phyloP scores from a whole-genome alignment of 768 basidiomycete species.

The Termitomyces sp. region DNA sequence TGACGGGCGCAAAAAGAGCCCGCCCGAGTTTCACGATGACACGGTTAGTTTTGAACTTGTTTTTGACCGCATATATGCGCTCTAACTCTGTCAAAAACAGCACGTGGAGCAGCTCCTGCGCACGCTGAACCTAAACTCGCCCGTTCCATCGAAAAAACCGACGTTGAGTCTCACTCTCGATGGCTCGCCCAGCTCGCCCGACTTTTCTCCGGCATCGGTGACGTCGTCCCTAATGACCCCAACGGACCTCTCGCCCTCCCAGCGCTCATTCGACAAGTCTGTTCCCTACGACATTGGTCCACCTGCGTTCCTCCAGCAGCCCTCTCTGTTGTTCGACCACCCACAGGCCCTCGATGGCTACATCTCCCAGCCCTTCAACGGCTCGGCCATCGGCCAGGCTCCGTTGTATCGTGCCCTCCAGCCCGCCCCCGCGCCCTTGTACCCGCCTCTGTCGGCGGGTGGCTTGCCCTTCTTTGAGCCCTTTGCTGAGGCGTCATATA shows the following conservation, averaged over 20 bases:
- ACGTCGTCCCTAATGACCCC: slow-evolving; percentile 72
- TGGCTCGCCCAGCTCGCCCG: slow-evolving; percentile 52
- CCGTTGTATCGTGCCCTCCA: slow-evolving; percentile 1
- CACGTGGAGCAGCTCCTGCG: slow-evolving; percentile 81
- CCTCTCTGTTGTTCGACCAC: slow-evolving; percentile 39
- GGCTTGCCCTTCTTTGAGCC: slow-evolving; percentile 49
- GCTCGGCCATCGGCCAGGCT: not conserved
- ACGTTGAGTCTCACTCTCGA: slow-evolving; percentile 42
- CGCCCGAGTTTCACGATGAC: slow-evolving; percentile 40
- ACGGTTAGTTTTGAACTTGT: slow-evolving; percentile 3
- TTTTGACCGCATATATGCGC: slow-evolving; percentile 8
- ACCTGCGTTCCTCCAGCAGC: slow-evolving; percentile 26
- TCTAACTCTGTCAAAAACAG: slow-evolving; percentile 26
- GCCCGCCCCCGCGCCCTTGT: slow-evolving; percentile 1
- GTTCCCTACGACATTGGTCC: slow-evolving; percentile 47
- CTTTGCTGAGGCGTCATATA: slow-evolving; percentile 39
- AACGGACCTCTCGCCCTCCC: slow-evolving; percentile 68
- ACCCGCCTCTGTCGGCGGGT: slow-evolving; percentile 5
- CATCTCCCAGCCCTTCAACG: slow-evolving; percentile 6
- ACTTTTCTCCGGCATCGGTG: slow-evolving; percentile 70
- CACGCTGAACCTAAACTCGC: slow-evolving; percentile 76
- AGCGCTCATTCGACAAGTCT: slow-evolving; percentile 47
- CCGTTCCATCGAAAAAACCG: slow-evolving; percentile 46
- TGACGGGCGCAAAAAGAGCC: slow-evolving; percentile 68
- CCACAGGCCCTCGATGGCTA: slow-evolving; percentile 15